These are phyloP conservation scores for Chrysoporthe deuterocubensis DNA, from an alignment of 2,329 filamentous ascomycete species.

Conservation along the genomic window DNA sequence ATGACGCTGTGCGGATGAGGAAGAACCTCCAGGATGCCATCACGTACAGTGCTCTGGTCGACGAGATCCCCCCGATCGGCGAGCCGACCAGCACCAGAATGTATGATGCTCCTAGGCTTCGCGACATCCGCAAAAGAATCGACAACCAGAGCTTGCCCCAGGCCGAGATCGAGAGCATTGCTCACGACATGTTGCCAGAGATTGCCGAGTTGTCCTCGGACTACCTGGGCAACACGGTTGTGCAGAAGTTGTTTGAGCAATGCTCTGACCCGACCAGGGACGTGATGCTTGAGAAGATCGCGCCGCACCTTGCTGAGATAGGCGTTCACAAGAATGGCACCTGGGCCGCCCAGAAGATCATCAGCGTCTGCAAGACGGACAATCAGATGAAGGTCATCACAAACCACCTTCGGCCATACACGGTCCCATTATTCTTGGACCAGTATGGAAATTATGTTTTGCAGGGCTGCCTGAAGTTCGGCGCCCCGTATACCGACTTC, in stretches of 20 bases:
- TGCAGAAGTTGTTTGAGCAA: constrained; percentile 97
- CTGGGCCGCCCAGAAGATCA: constrained; percentile 99
- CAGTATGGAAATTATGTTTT: constrained; percentile 99
- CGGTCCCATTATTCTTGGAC: constrained; percentile 89
- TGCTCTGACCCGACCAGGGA: constrained; percentile 91
- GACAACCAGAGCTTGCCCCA: constrained; percentile 90
- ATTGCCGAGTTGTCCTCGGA: constrained; percentile 94
- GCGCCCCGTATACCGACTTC: constrained; percentile 87
- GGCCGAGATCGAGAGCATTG: constrained; percentile 89
- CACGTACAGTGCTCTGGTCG: constrained; percentile 69
- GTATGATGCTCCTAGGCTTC: constrained; percentile 90
- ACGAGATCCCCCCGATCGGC: constrained; percentile 86
- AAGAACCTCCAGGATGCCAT: constrained; percentile 78
- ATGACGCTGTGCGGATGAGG: constrained; percentile 75
- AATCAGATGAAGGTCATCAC: constrained; percentile 84
- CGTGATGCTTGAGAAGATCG: constrained; percentile 86
- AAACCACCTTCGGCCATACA: constrained; percentile 82
- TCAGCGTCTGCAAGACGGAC: constrained; percentile 88
- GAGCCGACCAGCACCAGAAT: constrained; percentile 88
- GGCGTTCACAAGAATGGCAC: constrained; percentile 99
- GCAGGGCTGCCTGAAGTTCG: constrained; percentile 94
- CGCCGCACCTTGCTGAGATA: constrained; percentile 92
- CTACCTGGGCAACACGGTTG: constrained; percentile 98
- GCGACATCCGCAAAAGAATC: constrained; percentile 96
- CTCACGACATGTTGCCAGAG: constrained; percentile 92